Conservation (phyloP, 2,329 filamentous ascomycete genomes). For the Phialemoniopsis sp. region DNA sequence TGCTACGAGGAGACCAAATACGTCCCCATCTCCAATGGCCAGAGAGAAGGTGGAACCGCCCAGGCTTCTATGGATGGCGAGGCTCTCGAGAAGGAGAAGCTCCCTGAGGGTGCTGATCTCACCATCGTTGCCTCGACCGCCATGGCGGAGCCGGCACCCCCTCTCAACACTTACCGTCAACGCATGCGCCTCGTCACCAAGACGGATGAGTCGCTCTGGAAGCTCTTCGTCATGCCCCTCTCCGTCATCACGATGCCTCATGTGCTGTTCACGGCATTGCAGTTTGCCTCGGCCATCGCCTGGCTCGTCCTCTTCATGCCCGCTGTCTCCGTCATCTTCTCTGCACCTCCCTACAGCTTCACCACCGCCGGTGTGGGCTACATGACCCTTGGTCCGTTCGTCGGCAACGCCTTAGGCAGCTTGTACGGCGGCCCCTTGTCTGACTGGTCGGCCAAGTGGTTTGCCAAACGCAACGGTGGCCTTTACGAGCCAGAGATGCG, state of each 20-base stretch:
- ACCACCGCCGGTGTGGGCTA: conserved; percentile 29
- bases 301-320: conserved; percentile 36
- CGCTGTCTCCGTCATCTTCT: conserved; percentile 36
- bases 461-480: conserved; percentile 29
- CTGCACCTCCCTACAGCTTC: conserved; percentile 31
- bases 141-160: no score
- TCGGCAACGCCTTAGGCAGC: conserved; percentile 29
- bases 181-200: not conserved
- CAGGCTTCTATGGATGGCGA: no score
- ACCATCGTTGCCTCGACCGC: not conserved
- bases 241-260: conserved; percentile 35
- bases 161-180: no score
- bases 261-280: conserved; percentile 33
- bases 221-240: conserved; percentile 24
- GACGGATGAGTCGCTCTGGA: conserved; percentile 13
- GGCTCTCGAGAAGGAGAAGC: not conserved
- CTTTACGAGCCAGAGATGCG: conserved; percentile 39
- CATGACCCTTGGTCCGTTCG: conserved; percentile 28
- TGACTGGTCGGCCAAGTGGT: conserved; percentile 30
- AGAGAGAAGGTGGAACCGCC: conserved; percentile 9
- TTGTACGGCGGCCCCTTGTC: conserved; percentile 23
- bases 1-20: no score
- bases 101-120: no score
- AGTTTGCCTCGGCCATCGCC: conserved; percentile 30
- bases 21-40: no score